Conservation (phyloP, 139 green algal genomes). For the Penium margaritaceum region DNA sequence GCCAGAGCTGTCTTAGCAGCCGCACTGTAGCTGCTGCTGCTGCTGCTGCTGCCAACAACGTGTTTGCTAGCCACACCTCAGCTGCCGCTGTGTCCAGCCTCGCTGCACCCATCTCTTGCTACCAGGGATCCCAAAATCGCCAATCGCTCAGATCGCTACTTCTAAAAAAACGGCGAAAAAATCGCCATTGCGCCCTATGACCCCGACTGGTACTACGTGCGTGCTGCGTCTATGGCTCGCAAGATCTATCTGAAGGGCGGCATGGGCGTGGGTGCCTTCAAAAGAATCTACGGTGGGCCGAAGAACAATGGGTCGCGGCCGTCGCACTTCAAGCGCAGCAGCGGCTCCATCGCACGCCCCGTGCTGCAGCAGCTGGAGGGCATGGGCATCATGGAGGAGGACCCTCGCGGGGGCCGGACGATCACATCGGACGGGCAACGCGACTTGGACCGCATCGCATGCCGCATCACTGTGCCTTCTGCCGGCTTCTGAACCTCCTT, state of each 20-base stretch:
- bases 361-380: constrained; percentile 84
- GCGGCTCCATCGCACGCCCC: constrained; percentile 67
- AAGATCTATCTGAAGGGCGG: constrained; percentile 85
- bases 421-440: constrained; percentile 80
- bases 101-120: too few relatives aligned
- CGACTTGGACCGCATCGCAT: constrained; percentile 89
- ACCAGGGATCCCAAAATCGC: too few relatives aligned
- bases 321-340: constrained; percentile 60
- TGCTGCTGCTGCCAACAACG: too few relatives aligned
- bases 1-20: too few relatives aligned
- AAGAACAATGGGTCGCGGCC: constrained; percentile 45
- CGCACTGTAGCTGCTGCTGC: too few relatives aligned
- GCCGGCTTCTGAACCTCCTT: too few relatives aligned
- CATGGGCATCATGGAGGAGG: constrained; percentile 51
- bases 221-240: constrained; percentile 82
- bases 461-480: too few relatives aligned
- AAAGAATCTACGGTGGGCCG: constrained; percentile 71
- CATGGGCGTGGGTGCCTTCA: constrained; percentile 83
- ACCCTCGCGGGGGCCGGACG: constrained; percentile 57
- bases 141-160: too few relatives aligned
- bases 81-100: too few relatives aligned
- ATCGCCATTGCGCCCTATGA: constrained; percentile 87
- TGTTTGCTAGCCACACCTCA: too few relatives aligned
- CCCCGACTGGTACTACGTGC: constrained; percentile 97
- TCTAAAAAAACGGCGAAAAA: too few relatives aligned